Evolutionary conservation across 2,329 filamentous ascomycete species (phyloP).

Genomic region (Sarocladium kiliense): DNA sequence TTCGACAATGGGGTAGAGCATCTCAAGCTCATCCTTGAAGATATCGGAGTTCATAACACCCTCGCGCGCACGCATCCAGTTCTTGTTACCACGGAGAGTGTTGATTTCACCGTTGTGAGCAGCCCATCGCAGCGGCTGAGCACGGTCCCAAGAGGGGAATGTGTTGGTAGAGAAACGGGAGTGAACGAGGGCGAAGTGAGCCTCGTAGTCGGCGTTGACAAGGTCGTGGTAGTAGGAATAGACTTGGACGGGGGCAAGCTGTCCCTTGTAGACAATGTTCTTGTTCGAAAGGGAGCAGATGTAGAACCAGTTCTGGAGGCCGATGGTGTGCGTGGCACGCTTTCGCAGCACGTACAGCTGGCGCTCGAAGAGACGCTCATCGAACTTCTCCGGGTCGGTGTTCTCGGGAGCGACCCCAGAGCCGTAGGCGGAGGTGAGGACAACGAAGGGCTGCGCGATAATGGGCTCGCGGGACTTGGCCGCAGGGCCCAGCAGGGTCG

Average conservation of each 20-base stretch:
- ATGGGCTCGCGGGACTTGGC: constrained; percentile 91
- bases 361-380: constrained; percentile 81
- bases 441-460: constrained; percentile 93
- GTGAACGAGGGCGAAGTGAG: constrained; percentile 93
- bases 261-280: constrained; percentile 99
- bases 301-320: constrained; percentile 98
- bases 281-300: constrained; percentile 94
- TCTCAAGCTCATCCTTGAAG: constrained; percentile 87
- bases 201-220: constrained; percentile 95
- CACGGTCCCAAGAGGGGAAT: constrained; percentile 96
- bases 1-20: constrained; percentile 90
- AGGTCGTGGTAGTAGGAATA: constrained; percentile 98
- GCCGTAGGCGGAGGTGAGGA: constrained; percentile 80
- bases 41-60: constrained; percentile 89
- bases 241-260: constrained; percentile 88
- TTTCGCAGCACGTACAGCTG: constrained; percentile 94
- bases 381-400: constrained; percentile 74
- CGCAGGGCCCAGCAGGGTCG: constrained; percentile 84
- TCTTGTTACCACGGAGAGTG: constrained; percentile 95
- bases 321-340: constrained; percentile 89
- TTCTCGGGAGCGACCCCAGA: constrained; percentile 70
- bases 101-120: constrained; percentile 99
- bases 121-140: constrained; percentile 92
- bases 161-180: constrained; percentile 98
- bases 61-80: constrained; percentile 98